Base-by-base conservation (phyloP, 139 green algal genomes). In the Coccomyxa sp. region DNA sequence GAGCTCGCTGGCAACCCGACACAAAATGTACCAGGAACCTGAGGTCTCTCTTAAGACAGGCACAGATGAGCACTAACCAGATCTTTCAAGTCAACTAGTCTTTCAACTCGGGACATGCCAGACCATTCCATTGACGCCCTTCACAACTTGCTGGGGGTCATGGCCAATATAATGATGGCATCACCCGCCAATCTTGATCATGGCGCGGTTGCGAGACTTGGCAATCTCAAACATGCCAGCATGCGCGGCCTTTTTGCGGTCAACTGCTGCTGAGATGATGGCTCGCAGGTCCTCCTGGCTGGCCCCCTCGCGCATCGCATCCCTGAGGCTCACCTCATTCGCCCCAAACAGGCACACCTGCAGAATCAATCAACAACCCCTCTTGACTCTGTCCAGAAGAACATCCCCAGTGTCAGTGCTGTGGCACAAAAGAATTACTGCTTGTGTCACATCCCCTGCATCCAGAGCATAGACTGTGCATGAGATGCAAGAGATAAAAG, bases 151-250 rank as follows among this genome's bases (percentile, higher is more conserved):
- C 38, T 11, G 38, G 38, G 38, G 3, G 38, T 51, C 38, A 51
- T 51, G 38, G 38, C 38, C 38, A 3, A 51, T 3, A 51, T n/a
- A 51, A 51, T 51, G 38, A 51, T 51, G 38, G 38, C 38, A 51
- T 51, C 38, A 99, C 0, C 97, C 97, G 17, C 97, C 97, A 83
- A 99, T 99, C 28, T 95, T 94, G 58, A 99, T 96, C 97, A 99
- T 99, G 25, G 95, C 90, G 45, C 97, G 86, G 88, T 99, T 99
- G 18, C 88, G 85, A 0, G 90, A 91, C n/a, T 81, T 82, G 13
- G 93, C 92, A 16, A 99, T 85, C 85, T 96, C 91, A 84, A 95
- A 91, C 97, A 99, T 98, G 45, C 97, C 94, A 4, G 96, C 96
- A 81, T 99, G 96, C 17, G 90, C 91, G 18, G 96, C 93, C 82